Evolutionary conservation across 306 rosid species (phyloP).

Genomic region (Abrus pulchellus): DNA sequence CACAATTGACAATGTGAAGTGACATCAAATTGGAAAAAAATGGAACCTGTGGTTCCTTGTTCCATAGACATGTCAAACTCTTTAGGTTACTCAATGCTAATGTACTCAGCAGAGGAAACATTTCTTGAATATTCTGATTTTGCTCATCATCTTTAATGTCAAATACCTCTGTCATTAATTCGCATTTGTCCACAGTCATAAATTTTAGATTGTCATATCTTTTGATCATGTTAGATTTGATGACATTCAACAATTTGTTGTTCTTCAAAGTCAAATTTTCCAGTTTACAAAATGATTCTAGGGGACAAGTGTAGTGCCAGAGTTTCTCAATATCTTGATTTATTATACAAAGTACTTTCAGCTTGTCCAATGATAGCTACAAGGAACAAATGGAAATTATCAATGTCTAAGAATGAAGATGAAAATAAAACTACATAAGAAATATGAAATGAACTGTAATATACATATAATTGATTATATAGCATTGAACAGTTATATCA

Average conservation of each 20-base stretch:
- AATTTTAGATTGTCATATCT: not conserved
- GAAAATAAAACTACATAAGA: not conserved
- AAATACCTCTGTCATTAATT: not conserved
- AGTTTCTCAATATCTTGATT: not conserved
- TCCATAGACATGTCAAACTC: not conserved
- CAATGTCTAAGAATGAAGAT: too few species aligned
- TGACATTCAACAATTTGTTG: not conserved
- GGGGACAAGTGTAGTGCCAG: not conserved
- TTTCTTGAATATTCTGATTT: not conserved
- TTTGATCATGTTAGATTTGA: not conserved
- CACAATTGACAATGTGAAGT: not conserved
- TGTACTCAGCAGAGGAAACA: not conserved
- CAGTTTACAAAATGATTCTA: not conserved
- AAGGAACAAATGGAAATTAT: not conserved
- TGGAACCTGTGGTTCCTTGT: constrained; percentile 22
- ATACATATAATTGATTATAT: too few species aligned
- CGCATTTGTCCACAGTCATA: not conserved
- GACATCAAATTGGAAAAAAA: constrained; percentile 5
- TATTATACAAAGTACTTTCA: not conserved
- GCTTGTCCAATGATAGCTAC: not conserved
- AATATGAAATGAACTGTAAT: too few species aligned
- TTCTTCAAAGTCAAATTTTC: not conserved
- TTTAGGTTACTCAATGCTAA: not conserved
- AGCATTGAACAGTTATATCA: too few species aligned
- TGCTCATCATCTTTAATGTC: not conserved